A percentile compares a stretch with the other conserved stretches of the same genome.
These are phyloP conservation scores for Phytopythium aichiense DNA, from an alignment of 352 stramenopile species.

Conservation along the genomic window DNA sequence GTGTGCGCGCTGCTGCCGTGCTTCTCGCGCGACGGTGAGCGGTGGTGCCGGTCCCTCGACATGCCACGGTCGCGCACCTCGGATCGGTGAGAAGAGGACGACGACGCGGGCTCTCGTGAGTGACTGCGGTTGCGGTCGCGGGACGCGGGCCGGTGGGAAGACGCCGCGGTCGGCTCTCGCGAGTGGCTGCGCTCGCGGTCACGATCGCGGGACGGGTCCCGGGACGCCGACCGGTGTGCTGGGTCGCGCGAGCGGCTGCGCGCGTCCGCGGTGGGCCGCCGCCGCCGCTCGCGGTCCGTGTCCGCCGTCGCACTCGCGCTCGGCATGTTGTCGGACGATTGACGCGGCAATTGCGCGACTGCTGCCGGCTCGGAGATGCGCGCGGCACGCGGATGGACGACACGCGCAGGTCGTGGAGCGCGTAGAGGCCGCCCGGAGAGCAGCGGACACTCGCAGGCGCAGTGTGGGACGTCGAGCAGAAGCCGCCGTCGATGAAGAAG, in stretches of 20 bases:
- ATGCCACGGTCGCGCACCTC: background rate
- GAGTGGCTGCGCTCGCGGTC: background rate
- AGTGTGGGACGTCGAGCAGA: background rate
- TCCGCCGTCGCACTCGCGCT: background rate
- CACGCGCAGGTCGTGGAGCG: background rate
- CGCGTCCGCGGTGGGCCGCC: slow-evolving; percentile 2
- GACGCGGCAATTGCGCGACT: background rate
- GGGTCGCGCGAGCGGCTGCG: background rate
- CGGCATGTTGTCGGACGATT: background rate
- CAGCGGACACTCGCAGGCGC: background rate
- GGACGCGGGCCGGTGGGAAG: background rate
- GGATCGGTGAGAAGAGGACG: background rate
- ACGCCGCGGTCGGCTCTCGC: background rate
- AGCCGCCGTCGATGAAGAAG: background rate
- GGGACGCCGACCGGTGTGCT: background rate
- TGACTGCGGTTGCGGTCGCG: background rate
- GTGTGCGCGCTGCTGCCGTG: background rate
- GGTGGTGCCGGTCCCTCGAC: background rate
- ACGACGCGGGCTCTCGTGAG: background rate
- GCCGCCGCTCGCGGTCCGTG: background rate
- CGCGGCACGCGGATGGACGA: background rate
- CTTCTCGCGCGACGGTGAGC: slow-evolving; percentile 5
- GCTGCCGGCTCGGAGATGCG: background rate
- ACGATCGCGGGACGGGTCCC: background rate
- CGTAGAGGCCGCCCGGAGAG: background rate